phyloP scores from a whole-genome alignment of 2,329 filamentous ascomycete species.

The Alternaria incomplexa region DNA sequence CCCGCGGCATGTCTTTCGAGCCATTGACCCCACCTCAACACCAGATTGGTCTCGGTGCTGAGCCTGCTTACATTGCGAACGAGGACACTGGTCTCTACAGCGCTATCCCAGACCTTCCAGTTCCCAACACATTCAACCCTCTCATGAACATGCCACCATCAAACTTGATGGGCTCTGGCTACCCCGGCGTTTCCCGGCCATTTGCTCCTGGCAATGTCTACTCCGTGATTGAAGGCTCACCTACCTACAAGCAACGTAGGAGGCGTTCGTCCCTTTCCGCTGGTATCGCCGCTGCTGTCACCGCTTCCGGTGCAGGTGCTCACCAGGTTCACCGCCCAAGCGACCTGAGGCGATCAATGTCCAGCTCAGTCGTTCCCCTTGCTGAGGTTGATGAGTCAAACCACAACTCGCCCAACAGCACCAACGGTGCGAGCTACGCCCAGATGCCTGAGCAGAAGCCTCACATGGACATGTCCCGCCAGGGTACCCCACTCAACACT shows the following conservation, averaged over 20 bases:
- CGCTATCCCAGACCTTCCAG: conserved; percentile 86
- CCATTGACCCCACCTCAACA: conserved; percentile 96
- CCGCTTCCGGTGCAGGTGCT: conserved; percentile 57
- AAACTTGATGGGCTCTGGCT: conserved; percentile 80
- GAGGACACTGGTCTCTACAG: conserved; percentile 97
- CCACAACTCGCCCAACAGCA: conserved; percentile 78
- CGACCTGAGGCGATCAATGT: conserved; percentile 89
- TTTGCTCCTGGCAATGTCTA: conserved; percentile 83
- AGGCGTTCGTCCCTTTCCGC: conserved; percentile 91
- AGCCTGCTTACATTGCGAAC: conserved; percentile 97
- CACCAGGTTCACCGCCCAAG: conserved; percentile 79
- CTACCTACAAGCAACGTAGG: conserved; percentile 97
- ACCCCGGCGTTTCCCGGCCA: conserved; percentile 70
- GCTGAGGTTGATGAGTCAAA: conserved; percentile 78
- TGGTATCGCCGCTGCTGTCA: conserved; percentile 74
- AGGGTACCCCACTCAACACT: conserved; percentile 86
- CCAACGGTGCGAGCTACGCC: conserved; percentile 63
- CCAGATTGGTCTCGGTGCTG: conserved; percentile 76
- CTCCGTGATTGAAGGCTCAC: conserved; percentile 95
- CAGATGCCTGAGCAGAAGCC: conserved; percentile 76
- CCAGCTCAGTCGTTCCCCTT: conserved; percentile 81
- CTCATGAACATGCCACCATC: conserved; percentile 91
- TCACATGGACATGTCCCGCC: conserved; percentile 79
- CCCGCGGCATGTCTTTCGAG: conserved; percentile 93
- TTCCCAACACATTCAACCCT: conserved; percentile 78